phyloP scores from a whole-genome alignment of 345 rosid species.

The Hevea brasiliensis region DNA sequence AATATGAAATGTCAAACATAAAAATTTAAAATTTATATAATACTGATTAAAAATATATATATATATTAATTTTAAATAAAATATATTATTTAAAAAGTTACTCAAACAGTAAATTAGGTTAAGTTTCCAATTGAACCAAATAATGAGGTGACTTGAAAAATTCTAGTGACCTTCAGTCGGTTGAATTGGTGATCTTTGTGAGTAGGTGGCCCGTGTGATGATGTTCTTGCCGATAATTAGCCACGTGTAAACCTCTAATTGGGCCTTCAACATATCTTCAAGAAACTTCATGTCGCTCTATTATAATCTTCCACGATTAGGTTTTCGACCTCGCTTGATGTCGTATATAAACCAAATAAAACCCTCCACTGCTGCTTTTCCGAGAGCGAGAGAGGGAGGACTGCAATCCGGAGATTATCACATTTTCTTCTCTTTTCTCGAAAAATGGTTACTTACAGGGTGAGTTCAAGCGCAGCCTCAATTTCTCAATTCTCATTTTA shows the following conservation, averaged over 20 bases:
- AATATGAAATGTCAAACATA: too few relatives aligned
- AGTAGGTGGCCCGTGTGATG: too few relatives aligned
- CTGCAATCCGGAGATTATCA: background rate
- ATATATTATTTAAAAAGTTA: too few relatives aligned
- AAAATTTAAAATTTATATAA: too few relatives aligned
- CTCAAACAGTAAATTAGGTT: too few relatives aligned
- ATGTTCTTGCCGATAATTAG: too few relatives aligned
- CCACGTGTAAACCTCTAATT: background rate
- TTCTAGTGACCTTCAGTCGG: too few relatives aligned
- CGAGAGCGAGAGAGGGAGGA: background rate
- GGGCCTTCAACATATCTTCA: background rate
- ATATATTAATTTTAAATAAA: too few relatives aligned
- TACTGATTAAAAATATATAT: too few relatives aligned
- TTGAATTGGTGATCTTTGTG: too few relatives aligned
- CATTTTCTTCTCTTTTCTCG: background rate
- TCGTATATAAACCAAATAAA: background rate
- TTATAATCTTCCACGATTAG: background rate
- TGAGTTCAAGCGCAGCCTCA: background rate
- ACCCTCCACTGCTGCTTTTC: background rate
- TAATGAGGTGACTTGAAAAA: too few relatives aligned
- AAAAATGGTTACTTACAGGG: constrained; percentile 14
- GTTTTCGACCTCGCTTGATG: background rate
- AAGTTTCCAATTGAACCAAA: too few relatives aligned
- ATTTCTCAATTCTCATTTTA: background rate
- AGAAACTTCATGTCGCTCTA: background rate